Base-by-base conservation (phyloP, 768 basidiomycete genomes). In the Lactarius sp. region DNA sequence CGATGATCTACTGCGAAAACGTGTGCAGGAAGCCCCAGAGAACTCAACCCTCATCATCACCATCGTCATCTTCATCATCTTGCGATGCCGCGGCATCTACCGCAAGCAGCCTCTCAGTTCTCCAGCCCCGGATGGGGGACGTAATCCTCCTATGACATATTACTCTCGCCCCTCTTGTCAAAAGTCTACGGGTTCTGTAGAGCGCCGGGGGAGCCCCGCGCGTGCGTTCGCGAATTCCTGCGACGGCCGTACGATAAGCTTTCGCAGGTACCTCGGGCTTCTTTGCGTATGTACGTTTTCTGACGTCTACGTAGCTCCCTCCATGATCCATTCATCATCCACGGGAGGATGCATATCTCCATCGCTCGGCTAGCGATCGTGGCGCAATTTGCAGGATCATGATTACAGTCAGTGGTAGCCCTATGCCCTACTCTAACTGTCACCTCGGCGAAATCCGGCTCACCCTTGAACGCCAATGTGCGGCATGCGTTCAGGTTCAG, bases 21-120 rank as follows among this genome's bases (percentile, higher is more conserved):
- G 59, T 65, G 62, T 64, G 33, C 49, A 27, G n/a, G 64, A 65
- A 65, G 64, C 54, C 10, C 6, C 51, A 41, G 66, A 67, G 67
- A 42, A 42, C 20, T 8, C 34, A 33, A 14, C 36, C 41, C 12
- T 58, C 47, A 42, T 13, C 50, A 22, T 51, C 55, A 22, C 42
- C 66, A 39, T 41, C 37, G 18, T 14, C 66, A 33, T 61, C 46
- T 27, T 34, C 42, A 34, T 47, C 41, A 18, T 22, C 64, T 18
- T 41, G 46, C 50, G 20, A 55, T 64, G 50, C 59, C 41, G 59
- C 63, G 53, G 58, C 53, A 44, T 55, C 16, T 41, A 55, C 47
- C 58, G 58, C 47, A 36, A 12, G 22, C 7, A 4, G 39, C 49
- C 33, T n/a, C 31, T 31, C 39, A 41, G 22, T 37, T 52, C 42